Base-by-base conservation (phyloP, 768 basidiomycete species). In the Pleurotus tuber-regium region DNA sequence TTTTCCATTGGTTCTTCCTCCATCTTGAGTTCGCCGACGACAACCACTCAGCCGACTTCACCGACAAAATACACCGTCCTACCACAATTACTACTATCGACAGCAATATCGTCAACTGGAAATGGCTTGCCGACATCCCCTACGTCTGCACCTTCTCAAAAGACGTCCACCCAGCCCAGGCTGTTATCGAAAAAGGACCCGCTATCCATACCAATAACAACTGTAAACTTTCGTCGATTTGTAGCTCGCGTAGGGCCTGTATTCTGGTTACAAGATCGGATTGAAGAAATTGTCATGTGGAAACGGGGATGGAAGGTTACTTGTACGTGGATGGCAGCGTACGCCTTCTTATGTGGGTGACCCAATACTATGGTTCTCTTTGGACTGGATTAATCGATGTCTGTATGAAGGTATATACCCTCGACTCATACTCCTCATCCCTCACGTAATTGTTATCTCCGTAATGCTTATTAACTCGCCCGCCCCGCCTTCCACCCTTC, bases 221-320 rank as follows among this genome's bases (percentile, higher is more conserved):
- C 88, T 1, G 79, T 75, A 57, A 92, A 93, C 62, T 94, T 94
- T 61, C 79, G 85, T 55, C 73, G 90, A 19, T 95, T 96, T 53
- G 79, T 94, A 3, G 77, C 82, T 4, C 84, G 77, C 57, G 74
- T 83, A 3, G 89, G 90, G 0, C 86, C 89, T 0, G 69, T 93
- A 5, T 96, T 95, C 60, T 96, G 92, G 93, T 56, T 95, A 16
- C 90, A 91, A 67, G 93, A 97, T 62, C 70, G 93, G 1, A 61
- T 90, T 11, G 93, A 96, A 64, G 93, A 95, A 68, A 75, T 93
- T 2, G 50, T 95, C 3, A 72, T 89, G 56, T 95, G 93, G 93
- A 85, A 80, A 63, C 77, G 79, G 39, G 85, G 86, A 0, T 86
- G 84, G 86, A 78, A 76, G 59, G 71, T 80, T 35, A 94, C 93